Percentiles rank a stretch among this genome's conserved stretches.
Evolutionary conservation across 306 rosid species (phyloP).

Genomic region (Albizia julibrissin): DNA sequence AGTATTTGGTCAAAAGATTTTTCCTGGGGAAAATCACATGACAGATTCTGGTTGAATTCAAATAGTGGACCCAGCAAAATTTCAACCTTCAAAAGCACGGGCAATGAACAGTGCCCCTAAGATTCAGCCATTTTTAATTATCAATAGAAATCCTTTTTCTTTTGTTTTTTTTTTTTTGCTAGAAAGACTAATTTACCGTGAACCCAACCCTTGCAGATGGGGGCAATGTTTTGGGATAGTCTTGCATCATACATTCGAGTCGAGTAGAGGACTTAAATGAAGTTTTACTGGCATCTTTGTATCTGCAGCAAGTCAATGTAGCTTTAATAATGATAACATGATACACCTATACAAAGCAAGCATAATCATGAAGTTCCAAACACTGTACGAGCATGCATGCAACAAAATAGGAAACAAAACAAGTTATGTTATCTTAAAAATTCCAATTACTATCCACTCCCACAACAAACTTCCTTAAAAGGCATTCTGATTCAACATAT

Average conservation of each 20-base stretch:
- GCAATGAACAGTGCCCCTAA: not conserved
- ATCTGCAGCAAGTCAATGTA: constrained; percentile 54
- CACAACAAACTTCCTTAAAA: constrained; percentile 10
- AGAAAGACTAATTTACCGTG: constrained; percentile 65
- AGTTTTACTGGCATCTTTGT: constrained; percentile 89
- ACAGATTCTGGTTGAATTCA: not conserved
- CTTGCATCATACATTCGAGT: constrained; percentile 99
- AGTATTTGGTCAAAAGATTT: not conserved
- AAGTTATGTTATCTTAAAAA: not conserved
- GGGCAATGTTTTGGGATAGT: constrained; percentile 88
- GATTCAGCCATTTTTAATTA: not conserved
- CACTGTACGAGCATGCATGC: not conserved
- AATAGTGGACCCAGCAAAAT: not conserved
- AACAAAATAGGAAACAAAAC: not conserved
- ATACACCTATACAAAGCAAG: constrained; percentile 8
- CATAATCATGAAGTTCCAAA: not conserved
- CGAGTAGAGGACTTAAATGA: constrained; percentile 96
- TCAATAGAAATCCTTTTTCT: constrained; percentile 12
- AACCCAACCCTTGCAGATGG: constrained; percentile 92
- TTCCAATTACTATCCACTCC: constrained; percentile 4
- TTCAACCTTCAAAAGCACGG: not conserved
- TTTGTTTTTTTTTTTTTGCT: not conserved
- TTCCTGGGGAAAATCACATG: not conserved
- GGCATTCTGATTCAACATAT: not conserved
- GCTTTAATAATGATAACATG: not conserved